phyloP scores from a whole-genome alignment of 2,329 filamentous ascomycete genomes.

The Phialemonium atrogriseum region DNA sequence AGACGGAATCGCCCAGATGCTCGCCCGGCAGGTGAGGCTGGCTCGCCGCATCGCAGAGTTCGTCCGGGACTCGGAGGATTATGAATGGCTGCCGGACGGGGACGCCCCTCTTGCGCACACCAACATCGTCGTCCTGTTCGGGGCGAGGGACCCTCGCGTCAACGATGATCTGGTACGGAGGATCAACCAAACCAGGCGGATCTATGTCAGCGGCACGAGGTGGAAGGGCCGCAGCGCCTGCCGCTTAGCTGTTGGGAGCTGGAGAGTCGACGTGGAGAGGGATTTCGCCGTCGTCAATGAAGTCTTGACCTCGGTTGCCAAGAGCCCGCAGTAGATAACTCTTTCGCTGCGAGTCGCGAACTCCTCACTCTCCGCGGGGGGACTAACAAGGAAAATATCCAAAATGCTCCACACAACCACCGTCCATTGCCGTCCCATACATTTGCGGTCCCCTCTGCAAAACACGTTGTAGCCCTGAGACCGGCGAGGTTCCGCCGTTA shows the following conservation, averaged over 20 bases:
- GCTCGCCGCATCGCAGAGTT: conserved; percentile 59
- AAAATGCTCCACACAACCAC: no score
- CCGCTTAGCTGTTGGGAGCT: conserved; percentile 80
- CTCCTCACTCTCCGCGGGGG: no score
- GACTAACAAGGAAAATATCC: no score
- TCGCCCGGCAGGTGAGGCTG: conserved; percentile 64
- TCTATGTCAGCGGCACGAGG: conserved; percentile 75
- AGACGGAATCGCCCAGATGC: conserved; percentile 58
- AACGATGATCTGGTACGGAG: conserved; percentile 60
- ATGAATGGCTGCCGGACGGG: conserved; percentile 54
- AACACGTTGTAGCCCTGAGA: no score
- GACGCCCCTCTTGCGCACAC: conserved; percentile 37
- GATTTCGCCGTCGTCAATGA: conserved; percentile 58
- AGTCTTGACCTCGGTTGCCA: conserved; percentile 29
- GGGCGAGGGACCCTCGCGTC: conserved; percentile 54
- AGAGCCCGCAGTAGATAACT: no score
- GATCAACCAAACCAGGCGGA: conserved; percentile 65
- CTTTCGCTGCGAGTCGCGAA: no score
- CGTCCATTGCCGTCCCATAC: no score
- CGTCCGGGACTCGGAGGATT: conserved; percentile 51
- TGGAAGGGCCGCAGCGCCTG: conserved; percentile 70
- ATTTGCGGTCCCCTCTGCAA: no score
- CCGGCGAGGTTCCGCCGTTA: no score
- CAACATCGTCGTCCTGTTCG: conserved; percentile 67
- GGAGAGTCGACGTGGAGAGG: conserved; percentile 61